A percentile compares a stretch with the other conserved stretches of the same genome.
These are phyloP conservation scores for Fusarium camptoceras DNA, from an alignment of 2,329 filamentous ascomycete species.

Conservation along the genomic window DNA sequence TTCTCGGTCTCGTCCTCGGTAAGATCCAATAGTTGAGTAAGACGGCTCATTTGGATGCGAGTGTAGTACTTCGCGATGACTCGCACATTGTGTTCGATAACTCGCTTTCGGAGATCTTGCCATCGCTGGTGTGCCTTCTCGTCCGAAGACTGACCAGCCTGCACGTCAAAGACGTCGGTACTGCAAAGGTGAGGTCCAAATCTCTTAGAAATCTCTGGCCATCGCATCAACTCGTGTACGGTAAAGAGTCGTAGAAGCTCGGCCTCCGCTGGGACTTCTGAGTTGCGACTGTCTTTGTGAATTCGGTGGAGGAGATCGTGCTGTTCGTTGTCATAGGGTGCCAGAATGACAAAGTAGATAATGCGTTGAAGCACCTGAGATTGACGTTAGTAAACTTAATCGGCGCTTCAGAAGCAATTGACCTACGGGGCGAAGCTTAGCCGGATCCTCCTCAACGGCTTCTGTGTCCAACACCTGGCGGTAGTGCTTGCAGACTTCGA, in stretches of 20 bases:
- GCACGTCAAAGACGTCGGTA: constrained; percentile 88
- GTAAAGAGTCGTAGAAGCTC: constrained; percentile 95
- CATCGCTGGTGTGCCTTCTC: constrained; percentile 87
- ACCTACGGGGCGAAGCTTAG: constrained; percentile 85
- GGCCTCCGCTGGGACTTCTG: constrained; percentile 81
- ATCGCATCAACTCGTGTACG: constrained; percentile 95
- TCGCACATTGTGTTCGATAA: constrained; percentile 98
- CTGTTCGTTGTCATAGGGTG: constrained; percentile 98
- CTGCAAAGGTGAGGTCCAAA: constrained; percentile 89
- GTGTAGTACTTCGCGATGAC: constrained; percentile 99
- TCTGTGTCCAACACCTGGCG: constrained; percentile 96
- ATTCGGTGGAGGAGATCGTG: constrained; percentile 96
- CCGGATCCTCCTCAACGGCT: constrained; percentile 88
- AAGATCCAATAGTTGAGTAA: constrained; percentile 91
- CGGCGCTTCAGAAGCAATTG: background rate
- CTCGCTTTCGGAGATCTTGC: constrained; percentile 95
- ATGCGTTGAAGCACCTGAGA: constrained; percentile 87
- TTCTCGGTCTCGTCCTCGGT: constrained; percentile 97
- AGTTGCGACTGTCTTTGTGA: constrained; percentile 83
- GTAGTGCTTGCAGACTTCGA: constrained; percentile 98
- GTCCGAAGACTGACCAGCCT: constrained; percentile 73
- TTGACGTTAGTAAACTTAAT: constrained; percentile 26
- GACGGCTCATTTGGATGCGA: constrained; percentile 89
- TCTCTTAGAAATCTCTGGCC: constrained; percentile 90
- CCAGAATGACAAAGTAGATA: constrained; percentile 96